Evolutionary conservation across 106 monocot species (phyloP), one percentile per base, ranked within the genome.

Genomic region (Phalaenopsis equestris): DNA sequence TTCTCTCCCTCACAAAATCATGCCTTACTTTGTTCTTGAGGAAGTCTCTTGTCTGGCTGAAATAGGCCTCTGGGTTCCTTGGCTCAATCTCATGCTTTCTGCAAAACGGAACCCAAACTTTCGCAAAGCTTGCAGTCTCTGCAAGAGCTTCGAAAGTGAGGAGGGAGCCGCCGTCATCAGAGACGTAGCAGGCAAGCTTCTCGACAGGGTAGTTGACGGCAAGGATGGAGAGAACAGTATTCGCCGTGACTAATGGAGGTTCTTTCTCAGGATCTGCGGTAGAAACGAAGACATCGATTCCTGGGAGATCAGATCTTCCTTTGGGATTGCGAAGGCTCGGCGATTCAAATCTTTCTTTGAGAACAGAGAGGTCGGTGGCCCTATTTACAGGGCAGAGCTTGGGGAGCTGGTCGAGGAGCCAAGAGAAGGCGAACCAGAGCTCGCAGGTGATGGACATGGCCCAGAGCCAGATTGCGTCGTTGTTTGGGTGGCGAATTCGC

Each of bases 91-190:
- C 83, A 12, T 99, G 99, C 72, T 99, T 99, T 38, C 99, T 46
- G 82, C 99, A 99, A 79, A 99, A 99, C 0, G 99, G 99, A 1
- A 99, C 95, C 99, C 99, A 99, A 8, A 83, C 73, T 43, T 88
- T 78, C 0, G 94, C 91, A 19, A 94, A 94, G 80, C 88, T 90
- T 3, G 94, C 94, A 0, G 94, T 89, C 75, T 91, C 94, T 0
- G 91, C 91, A 0, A 94, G 75, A 5, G 91, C 90, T 61, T 94
- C 91, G 64, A 94, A 91, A 0, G 94, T 91, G 1, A 94, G 85
- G 6, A 90, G 86, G 5, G 94, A 86, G 8, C 91, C 91, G 3
- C 91, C 94, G 21, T 94, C 94, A 49, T 94, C 94, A 1, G 94
- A 94, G 12, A 94, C 77, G 41, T 94, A 94, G 84, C 91, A 91